These are phyloP conservation scores for Lepiota brunneoincarnata DNA, from an alignment of 768 basidiomycete species.

Conservation along the genomic window DNA sequence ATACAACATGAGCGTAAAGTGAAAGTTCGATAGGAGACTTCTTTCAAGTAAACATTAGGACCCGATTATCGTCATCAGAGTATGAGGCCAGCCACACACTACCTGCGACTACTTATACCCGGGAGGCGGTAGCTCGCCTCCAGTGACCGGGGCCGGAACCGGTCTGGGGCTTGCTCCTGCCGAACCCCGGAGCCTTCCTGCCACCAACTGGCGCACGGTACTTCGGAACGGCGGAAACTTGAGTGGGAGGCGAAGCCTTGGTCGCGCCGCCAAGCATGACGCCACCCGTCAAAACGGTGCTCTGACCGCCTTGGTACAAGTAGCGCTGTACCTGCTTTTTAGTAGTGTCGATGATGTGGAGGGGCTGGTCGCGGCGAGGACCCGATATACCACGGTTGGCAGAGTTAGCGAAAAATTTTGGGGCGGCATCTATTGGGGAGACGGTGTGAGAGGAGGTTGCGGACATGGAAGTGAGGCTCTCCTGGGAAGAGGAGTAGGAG, in stretches of 20 bases:
- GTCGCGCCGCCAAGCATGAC: slow-evolving; percentile 37
- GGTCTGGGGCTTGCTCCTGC: slow-evolving; percentile 1
- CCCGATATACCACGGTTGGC: background rate
- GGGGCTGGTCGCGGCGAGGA: slow-evolving; percentile 6
- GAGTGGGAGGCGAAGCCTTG: background rate
- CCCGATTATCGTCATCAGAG: too few relatives aligned
- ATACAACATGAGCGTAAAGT: too few relatives aligned
- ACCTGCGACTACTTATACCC: too few relatives aligned
- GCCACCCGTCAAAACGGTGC: slow-evolving; percentile 41
- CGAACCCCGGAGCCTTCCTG: slow-evolving; percentile 6
- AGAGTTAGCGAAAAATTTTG: slow-evolving; percentile 3
- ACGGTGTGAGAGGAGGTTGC: slow-evolving; percentile 24
- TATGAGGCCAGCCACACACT: too few relatives aligned
- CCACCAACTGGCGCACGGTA: slow-evolving; percentile 17
- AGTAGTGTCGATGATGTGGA: slow-evolving; percentile 21
- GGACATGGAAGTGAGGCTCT: slow-evolving; percentile 31
- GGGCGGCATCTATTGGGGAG: slow-evolving; percentile 16
- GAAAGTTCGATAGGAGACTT: too few relatives aligned
- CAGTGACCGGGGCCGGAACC: slow-evolving; percentile 14
- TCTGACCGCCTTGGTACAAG: slow-evolving; percentile 40
- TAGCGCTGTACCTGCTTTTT: slow-evolving; percentile 31
- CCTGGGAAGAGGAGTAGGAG: slow-evolving; percentile 30
- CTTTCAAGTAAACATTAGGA: too few relatives aligned
- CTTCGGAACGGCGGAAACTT: slow-evolving; percentile 14
- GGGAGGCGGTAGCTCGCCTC: slow-evolving; percentile 9